A percentile compares a stretch with the other conserved stretches of the same genome.
Conservation (phyloP, 2,329 filamentous ascomycete species). For the Venturiaceae sp. region DNA sequence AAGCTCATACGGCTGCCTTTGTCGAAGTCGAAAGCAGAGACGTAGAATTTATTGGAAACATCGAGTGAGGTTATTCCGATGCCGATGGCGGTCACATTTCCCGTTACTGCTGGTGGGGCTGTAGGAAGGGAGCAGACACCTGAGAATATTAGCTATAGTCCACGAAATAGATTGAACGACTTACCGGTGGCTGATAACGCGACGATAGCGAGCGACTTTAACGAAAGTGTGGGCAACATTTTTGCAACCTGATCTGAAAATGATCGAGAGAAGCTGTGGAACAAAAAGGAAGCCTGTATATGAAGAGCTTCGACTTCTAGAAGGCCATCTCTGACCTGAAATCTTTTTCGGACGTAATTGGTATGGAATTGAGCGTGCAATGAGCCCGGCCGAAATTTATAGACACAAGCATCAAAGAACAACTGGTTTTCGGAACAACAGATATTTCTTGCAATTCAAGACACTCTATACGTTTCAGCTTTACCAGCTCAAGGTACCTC, state of each 20-base stretch:
- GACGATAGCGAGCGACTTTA: background rate
- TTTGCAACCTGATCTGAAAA: background rate
- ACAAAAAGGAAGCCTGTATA: too few species aligned
- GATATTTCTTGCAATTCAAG: too few species aligned
- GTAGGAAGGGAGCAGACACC: background rate
- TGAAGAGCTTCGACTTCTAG: background rate
- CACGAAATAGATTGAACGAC: background rate
- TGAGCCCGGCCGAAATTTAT: too few species aligned
- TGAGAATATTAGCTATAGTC: background rate
- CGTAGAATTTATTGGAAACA: background rate
- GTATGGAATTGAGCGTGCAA: too few species aligned
- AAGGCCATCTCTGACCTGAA: background rate
- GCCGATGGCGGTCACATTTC: background rate
- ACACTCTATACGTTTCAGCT: too few species aligned
- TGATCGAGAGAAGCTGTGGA: background rate
- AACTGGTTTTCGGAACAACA: too few species aligned
- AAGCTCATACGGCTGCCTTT: conserved; percentile 1
- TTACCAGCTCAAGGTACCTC: too few species aligned
- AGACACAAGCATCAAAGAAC: too few species aligned
- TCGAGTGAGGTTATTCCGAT: background rate
- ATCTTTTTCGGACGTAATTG: background rate
- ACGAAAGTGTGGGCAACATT: background rate
- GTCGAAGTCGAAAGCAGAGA: background rate
- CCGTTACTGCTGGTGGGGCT: background rate
- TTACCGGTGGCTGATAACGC: background rate